phyloP scores from a whole-genome alignment of 164 flowering plant genomes.

The Magnolia changhungtana region DNA sequence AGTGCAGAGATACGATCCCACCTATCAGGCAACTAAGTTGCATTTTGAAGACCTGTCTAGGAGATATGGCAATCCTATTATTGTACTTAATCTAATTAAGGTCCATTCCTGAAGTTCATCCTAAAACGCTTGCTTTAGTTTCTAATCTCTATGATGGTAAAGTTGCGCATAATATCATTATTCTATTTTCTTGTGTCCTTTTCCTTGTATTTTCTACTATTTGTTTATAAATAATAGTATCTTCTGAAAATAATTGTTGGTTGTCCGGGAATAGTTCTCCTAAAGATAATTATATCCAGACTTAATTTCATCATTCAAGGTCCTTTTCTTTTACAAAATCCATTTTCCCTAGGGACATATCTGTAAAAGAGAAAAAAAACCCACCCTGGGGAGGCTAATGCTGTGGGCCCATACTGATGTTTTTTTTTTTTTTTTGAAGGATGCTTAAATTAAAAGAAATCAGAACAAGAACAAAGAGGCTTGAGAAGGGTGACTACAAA shows the following conservation, averaged over 20 bases:
- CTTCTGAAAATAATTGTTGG: background rate
- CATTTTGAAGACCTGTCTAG: conserved; percentile 90
- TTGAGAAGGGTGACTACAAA: too few relatives aligned
- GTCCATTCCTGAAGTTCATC: conserved; percentile 27
- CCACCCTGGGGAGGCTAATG: too few relatives aligned
- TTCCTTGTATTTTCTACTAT: background rate
- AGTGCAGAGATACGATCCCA: conserved; percentile 98
- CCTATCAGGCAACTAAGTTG: conserved; percentile 85
- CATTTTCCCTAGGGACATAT: background rate
- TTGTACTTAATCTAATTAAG: conserved; percentile 93
- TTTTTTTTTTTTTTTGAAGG: too few relatives aligned
- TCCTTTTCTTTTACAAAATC: background rate
- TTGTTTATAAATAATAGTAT: background rate
- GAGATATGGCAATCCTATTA: conserved; percentile 97
- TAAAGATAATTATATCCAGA: background rate
- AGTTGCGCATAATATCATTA: background rate
- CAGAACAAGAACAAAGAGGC: too few relatives aligned
- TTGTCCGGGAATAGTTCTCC: background rate
- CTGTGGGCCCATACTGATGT: too few relatives aligned
- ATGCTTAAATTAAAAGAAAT: too few relatives aligned
- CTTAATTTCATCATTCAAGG: background rate
- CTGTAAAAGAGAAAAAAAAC: too few relatives aligned
- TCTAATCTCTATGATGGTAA: too few relatives aligned
- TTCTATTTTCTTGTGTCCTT: background rate
- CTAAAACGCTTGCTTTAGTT: background rate